These are phyloP conservation scores for Aspergillus hortae DNA, from an alignment of 2,329 filamentous ascomycete species.

Conservation along the genomic window DNA sequence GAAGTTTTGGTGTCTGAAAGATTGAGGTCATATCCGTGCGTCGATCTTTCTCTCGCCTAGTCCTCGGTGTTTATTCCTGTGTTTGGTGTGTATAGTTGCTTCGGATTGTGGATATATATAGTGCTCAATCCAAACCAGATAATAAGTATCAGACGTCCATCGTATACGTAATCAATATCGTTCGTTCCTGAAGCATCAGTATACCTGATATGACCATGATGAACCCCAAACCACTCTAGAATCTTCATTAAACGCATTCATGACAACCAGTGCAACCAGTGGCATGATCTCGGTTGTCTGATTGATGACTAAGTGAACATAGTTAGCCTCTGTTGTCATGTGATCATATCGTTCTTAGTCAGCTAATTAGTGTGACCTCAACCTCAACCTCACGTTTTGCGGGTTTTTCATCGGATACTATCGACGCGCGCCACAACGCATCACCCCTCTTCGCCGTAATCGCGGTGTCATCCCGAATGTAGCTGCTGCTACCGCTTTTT, in stretches of 20 bases:
- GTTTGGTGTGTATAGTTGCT: background rate
- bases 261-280: background rate
- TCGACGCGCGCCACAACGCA: conserved; percentile 12
- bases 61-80: background rate
- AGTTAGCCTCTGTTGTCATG: background rate
- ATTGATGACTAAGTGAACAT: background rate
- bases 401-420: conserved; percentile 16
- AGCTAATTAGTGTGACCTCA: conserved; percentile 9
- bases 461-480: conserved; percentile 35
- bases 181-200: too few relatives aligned
- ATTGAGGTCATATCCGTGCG: background rate
- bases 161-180: too few relatives aligned
- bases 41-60: too few relatives aligned
- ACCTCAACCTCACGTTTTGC: conserved; percentile 3
- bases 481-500: conserved; percentile 26
- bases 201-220: too few relatives aligned
- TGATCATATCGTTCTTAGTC: background rate
- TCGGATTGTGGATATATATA: background rate
- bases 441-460: conserved; percentile 24
- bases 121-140: too few relatives aligned
- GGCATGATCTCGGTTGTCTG: background rate
- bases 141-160: too few relatives aligned
- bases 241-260: too few relatives aligned
- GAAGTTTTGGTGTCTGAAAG: too few relatives aligned
- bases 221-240: too few relatives aligned